Base-by-base conservation (phyloP, 371 early-diverging fungal species). In the Syncephalastrum contaminatum region DNA sequence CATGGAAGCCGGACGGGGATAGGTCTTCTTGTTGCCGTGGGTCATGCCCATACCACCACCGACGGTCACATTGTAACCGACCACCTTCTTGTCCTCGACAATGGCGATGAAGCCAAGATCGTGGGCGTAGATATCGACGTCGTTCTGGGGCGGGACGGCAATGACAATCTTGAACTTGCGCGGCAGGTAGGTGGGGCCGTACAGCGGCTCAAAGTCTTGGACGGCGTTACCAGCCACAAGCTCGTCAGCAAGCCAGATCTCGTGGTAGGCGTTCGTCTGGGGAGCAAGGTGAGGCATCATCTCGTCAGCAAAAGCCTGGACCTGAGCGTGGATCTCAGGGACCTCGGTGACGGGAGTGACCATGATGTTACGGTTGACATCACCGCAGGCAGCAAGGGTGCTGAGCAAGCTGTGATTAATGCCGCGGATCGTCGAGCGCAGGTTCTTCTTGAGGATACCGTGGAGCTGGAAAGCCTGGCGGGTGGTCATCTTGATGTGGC, bases 41-140 rank as follows among this genome's bases (percentile, higher is more conserved):
- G 96, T 95, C 89, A 89, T 88, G 65, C 96, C 96, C 96, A 96
- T 95, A 59, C 96, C 96, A 68, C 96, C 96, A 67, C 96, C 96
- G 49, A 96, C 90, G 40, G 91, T 88, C 30, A 95, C 90, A 68
- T 94, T 96, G 83, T 89, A 96, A 51, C 96, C 96, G 43, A 89
- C 72, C 44, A 96, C 81, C 53, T 72, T 63, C 66, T 85, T 81
- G 63, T 80, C 84, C 47, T 88, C 82, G 39, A 91, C 80, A 64
- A 96, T 90, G 53, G 94, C 94, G 64, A 95, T 91, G 70, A 74
- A 93, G 49, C 96, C 96, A 54, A 96, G 83, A 73, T 94, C 94
- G 73, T 96, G 92, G 43, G 96, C 95, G 69, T 89, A 90, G 43
- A 96, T 90, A 67, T 96, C 96, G 14, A 95, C 96, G 72, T 96